Conservation (phyloP, 345 rosid genomes). For the Gossypium rotundifolium region DNA sequence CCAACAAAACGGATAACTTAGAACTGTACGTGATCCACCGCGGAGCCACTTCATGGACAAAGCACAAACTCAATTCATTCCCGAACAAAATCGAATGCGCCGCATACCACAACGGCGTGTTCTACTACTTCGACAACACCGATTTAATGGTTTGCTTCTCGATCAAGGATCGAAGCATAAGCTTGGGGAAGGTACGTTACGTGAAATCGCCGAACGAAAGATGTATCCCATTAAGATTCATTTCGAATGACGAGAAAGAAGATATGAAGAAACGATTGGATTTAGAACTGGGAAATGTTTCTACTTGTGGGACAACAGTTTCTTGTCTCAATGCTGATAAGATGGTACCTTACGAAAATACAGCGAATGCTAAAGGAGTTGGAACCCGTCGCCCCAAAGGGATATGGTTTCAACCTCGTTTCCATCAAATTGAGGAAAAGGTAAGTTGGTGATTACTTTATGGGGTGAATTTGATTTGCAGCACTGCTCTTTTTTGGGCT, state of each 20-base stretch:
- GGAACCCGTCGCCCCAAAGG: conserved; percentile 10
- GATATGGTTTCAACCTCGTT: conserved; percentile 30
- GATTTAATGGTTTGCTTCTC: background rate
- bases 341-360: conserved; percentile 1
- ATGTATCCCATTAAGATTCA: background rate
- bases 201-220: no score
- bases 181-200: background rate
- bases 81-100: background rate
- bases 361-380: background rate
- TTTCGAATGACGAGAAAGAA: background rate
- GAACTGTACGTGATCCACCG: background rate
- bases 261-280: background rate
- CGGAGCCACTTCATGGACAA: conserved; percentile 15
- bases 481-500: background rate
- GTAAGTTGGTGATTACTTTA: conserved; percentile 10
- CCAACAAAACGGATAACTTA: background rate
- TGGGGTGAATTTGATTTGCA: background rate
- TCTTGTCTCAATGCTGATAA: background rate
- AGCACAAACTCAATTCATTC: background rate
- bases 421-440: conserved; percentile 7
- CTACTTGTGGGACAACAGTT: background rate
- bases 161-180: background rate
- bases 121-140: conserved; percentile 8
- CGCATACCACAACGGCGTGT: background rate
- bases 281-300: background rate